Evolutionary conservation across 345 rosid species (phyloP).

Genomic region (Punica granatum): DNA sequence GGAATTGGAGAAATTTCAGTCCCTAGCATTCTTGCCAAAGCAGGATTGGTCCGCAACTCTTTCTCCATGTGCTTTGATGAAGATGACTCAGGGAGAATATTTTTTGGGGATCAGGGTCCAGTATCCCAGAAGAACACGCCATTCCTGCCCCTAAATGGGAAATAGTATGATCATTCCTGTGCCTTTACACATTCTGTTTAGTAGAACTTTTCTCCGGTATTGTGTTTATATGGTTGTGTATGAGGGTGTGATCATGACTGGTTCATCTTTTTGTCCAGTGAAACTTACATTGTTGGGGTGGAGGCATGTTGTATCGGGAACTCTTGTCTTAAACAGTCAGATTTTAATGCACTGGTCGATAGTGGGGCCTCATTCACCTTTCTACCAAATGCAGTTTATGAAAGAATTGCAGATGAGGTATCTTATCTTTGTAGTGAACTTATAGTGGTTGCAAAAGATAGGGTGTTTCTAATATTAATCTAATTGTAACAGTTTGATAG

Average conservation of each 20-base stretch:
- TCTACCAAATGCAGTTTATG: constrained; percentile 50
- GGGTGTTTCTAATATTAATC: constrained; percentile 11
- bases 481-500: constrained; percentile 41
- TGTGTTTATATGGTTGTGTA: neutral
- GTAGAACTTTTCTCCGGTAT: neutral
- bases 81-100: constrained; percentile 72
- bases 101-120: constrained; percentile 80
- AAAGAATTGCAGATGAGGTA: constrained; percentile 57
- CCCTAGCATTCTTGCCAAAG: constrained; percentile 72
- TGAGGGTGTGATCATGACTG: constrained; percentile 9
- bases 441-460: neutral
- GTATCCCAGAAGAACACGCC: constrained; percentile 57
- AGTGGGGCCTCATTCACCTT: constrained; percentile 88
- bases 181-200: neutral
- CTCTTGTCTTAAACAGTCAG: constrained; percentile 54
- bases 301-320: constrained; percentile 63
- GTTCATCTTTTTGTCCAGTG: constrained; percentile 27
- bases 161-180: constrained; percentile 39
- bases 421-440: neutral
- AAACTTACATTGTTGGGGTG: constrained; percentile 61
- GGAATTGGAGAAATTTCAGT: constrained; percentile 74
- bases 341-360: constrained; percentile 55
- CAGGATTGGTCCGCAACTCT: constrained; percentile 65
- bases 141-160: constrained; percentile 46
- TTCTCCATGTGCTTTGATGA: constrained; percentile 82